A percentile compares a stretch with the other conserved stretches of the same genome.
Evolutionary conservation across 2,329 filamentous ascomycete species (phyloP).

Genomic region (Aspergillus thermomutatus): DNA sequence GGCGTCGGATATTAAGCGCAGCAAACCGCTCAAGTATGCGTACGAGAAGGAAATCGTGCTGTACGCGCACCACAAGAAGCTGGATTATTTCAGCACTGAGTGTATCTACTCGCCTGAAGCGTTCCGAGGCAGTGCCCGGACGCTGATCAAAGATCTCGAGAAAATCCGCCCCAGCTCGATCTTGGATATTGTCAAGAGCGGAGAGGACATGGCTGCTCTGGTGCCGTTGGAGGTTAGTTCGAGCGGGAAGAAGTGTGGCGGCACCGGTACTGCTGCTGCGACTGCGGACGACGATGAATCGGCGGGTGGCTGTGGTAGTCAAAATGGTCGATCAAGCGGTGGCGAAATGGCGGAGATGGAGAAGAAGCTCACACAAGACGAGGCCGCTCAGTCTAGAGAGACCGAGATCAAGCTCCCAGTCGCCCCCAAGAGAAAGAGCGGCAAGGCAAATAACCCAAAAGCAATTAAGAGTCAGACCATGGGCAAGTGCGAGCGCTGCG

Average conservation of each 20-base stretch:
- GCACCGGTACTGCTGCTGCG: conserved; percentile 18
- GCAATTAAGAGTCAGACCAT: conserved; percentile 60
- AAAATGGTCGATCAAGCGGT: conserved; percentile 63
- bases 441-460: conserved; percentile 40
- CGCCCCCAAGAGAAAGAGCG: conserved; percentile 19
- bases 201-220: conserved; percentile 92
- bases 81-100: conserved; percentile 98
- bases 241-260: conserved; percentile 15
- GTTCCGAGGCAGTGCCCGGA: conserved; percentile 86
- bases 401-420: conserved; percentile 56
- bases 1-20: conserved; percentile 85
- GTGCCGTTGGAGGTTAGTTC: conserved; percentile 59
- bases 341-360: conserved; percentile 84
- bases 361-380: conserved; percentile 63
- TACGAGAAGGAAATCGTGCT: conserved; percentile 99
- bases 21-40: conserved; percentile 95
- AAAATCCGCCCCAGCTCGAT: conserved; percentile 91
- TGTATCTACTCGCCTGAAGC: conserved; percentile 98
- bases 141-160: conserved; percentile 92
- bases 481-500: conserved; percentile 80
- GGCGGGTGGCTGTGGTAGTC: conserved; percentile 70
- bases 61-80: conserved; percentile 92
- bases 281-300: conserved; percentile 48
- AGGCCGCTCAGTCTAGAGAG: conserved; percentile 60
- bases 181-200: conserved; percentile 87